Evolutionary conservation across 345 rosid species (phyloP), one percentile per base, ranked within the genome.

Genomic region (Euphorbia pulcherrima): DNA sequence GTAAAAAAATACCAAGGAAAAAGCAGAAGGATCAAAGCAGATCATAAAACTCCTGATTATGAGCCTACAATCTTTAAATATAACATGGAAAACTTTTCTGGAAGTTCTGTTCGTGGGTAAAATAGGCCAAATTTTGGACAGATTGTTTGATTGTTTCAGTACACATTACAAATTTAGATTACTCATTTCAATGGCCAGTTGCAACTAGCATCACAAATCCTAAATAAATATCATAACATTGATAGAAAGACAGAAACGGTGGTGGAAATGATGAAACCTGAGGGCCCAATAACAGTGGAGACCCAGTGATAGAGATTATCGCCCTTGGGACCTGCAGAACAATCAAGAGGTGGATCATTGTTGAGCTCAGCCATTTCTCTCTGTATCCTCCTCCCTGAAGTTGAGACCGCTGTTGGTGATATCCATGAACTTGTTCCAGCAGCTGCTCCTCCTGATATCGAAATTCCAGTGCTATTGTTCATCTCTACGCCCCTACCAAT

Each of bases 291-390:
- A 70, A 89, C 61, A 72, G 96, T 87, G 80, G 97, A 78, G 79
- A 93, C 85, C 98, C 98, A 89, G 67, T 89, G 83, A 81, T 87
- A 89, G 74, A 93, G 92, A 74, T 85, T 93, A 78, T 93, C 98
- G 40, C 96, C 92, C 58, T 82, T 89, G 8, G 98, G 98, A 24
- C 95, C 97, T 47, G 99, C 97, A 7, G 95, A 91, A 62, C 92
- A 91, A 68, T 88, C 87, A 54, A 75, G 77, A 74, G 93, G 95
- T 9, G 97, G 96, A 74, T 88, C 86, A 51, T 68, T 66, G 82
- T 81, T 89, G 11, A 89, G 91, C 77, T 91, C 99, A 4, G 77
- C 66, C 91, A 91, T 86, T 76, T 94, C 99, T 56, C 88, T 82
- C 69, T 89, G 97, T 20, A 93, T 90, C 79, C 98, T 84, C 87